Evolutionary conservation across 352 stramenopile species (phyloP), one percentile per base, ranked within the genome.

Genomic region (Thraustochytrium sp.): DNA sequence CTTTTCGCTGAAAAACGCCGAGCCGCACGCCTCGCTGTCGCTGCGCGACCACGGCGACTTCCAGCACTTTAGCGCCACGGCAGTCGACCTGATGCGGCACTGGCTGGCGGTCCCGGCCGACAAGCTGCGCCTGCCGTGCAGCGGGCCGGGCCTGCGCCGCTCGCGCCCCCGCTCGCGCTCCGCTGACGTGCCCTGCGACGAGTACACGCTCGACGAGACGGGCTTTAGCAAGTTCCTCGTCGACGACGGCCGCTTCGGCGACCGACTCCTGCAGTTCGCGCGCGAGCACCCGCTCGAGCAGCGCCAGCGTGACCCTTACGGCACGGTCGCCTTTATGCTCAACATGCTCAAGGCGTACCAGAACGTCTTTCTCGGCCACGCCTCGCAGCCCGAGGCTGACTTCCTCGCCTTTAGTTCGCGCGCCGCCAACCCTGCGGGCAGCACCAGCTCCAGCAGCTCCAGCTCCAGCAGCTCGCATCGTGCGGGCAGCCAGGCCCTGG

Each of bases 191-290:
- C 48, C 44, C 13, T 65, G 68, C 34, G 65, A 77, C 37, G 49
- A 55, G 26, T 77, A 62, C 65, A 61, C 23, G 26, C n/a, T 51
- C 18, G 49, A 80, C 51, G 53, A 61, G 51, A 34, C 34, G 18
- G 48, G 53, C 68, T 80, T 80, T 64, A 53, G 31, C 31, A 68
- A 64, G 46, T 80, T 63, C 34, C 68, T 80, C 44, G 31, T 80
- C 13, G 31, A 53, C 18, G 31, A 80, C 1, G 44, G n/a, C 18
- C 9, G 31, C 5, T 80, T 80, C 42, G 68, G 26, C 4, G 53
- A 11, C 13, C 48, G 40, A 18, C 8, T 80, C 13, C 29, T 80
- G 9, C 11, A 46, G 13, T 72, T 63, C 21, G 68, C 48, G 4
- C 31, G 31, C 51, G 68, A 46, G 31, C 31, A 68, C 11, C 48